Evolutionary conservation across 1,139 yeast species (phyloP).

Genomic region (Saccharomycopsis hybrid): DNA sequence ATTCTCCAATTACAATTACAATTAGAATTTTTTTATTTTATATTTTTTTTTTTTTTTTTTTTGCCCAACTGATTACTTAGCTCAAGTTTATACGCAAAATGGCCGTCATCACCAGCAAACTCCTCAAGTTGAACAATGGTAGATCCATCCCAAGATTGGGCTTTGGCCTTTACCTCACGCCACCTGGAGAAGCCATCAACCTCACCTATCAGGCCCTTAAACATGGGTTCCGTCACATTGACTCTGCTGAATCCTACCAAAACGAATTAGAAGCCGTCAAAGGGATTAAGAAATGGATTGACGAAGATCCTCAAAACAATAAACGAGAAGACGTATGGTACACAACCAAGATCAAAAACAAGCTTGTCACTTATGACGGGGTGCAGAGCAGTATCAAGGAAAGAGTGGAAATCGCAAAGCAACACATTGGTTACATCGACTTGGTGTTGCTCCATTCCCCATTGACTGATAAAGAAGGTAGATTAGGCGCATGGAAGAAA

Average conservation of each 20-base stretch:
- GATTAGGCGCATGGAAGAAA: slow-evolving; percentile 39
- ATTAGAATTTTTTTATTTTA: too few relatives aligned
- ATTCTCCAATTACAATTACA: too few relatives aligned
- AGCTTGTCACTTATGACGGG: slow-evolving; percentile 25
- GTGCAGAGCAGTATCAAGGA: slow-evolving; percentile 28
- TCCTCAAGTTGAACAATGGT: slow-evolving; percentile 34
- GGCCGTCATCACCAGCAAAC: neutral
- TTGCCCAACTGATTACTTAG: too few relatives aligned
- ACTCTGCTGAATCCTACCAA: slow-evolving; percentile 50
- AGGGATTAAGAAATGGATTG: slow-evolving; percentile 46
- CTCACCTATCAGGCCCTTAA: slow-evolving; percentile 47
- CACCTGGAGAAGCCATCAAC: slow-evolving; percentile 33
- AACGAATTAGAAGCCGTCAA: slow-evolving; percentile 49
- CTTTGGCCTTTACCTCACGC: slow-evolving; percentile 48
- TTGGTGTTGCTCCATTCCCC: slow-evolving; percentile 36
- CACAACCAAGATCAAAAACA: slow-evolving; percentile 46
- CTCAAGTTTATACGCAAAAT: too few relatives aligned
- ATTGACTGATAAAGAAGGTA: slow-evolving; percentile 25
- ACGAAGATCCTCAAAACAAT: slow-evolving; percentile 37
- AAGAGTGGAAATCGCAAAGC: slow-evolving; percentile 29
- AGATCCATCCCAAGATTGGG: slow-evolving; percentile 48
- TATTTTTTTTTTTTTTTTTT: too few relatives aligned
- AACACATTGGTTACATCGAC: slow-evolving; percentile 29
- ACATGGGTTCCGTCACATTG: slow-evolving; percentile 66
- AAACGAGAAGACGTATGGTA: slow-evolving; percentile 59